Evolutionary conservation across 257 asterid species (phyloP).

Genomic region (Ilex asprella): DNA sequence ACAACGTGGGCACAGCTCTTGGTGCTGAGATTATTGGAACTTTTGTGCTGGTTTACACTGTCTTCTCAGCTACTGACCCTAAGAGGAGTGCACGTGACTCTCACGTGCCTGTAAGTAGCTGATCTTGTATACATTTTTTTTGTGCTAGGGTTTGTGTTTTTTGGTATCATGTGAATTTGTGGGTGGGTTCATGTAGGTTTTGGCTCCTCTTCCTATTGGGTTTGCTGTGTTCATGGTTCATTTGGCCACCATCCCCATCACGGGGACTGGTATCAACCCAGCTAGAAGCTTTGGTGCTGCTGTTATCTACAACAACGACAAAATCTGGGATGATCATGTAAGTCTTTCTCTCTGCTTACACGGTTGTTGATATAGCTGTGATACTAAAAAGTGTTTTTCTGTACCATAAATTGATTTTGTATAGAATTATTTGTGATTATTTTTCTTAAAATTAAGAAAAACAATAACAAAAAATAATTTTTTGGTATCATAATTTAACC

Average conservation of each 20-base stretch:
- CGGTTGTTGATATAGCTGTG: no score
- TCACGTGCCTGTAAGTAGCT: conserved; percentile 17
- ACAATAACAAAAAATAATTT: no score
- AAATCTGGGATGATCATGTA: conserved; percentile 2
- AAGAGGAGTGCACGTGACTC: conserved; percentile 21
- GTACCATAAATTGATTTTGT: no score
- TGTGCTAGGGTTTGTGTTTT: no score
- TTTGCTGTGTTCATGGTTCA: conserved; percentile 5
- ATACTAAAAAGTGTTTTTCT: no score
- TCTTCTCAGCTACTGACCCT: conserved; percentile 18
- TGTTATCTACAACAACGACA: conserved; percentile 1
- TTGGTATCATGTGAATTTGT: not conserved
- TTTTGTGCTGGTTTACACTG: conserved; percentile 15
- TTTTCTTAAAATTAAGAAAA: no score
- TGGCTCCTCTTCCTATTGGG: conserved; percentile 5
- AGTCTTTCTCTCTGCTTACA: not conserved
- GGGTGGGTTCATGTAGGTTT: not conserved
- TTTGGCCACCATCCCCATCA: conserved; percentile 5
- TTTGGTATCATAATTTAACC: no score
- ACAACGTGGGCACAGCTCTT: conserved; percentile 8
- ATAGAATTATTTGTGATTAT: no score
- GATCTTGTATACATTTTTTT: no score
- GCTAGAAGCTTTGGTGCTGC: conserved; percentile 5
- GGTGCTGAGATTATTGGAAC: conserved; percentile 20
- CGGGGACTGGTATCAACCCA: conserved; percentile 1